Conservation (phyloP, 2,329 filamentous ascomycete genomes). For the Pseudodiploospora longispora region DNA sequence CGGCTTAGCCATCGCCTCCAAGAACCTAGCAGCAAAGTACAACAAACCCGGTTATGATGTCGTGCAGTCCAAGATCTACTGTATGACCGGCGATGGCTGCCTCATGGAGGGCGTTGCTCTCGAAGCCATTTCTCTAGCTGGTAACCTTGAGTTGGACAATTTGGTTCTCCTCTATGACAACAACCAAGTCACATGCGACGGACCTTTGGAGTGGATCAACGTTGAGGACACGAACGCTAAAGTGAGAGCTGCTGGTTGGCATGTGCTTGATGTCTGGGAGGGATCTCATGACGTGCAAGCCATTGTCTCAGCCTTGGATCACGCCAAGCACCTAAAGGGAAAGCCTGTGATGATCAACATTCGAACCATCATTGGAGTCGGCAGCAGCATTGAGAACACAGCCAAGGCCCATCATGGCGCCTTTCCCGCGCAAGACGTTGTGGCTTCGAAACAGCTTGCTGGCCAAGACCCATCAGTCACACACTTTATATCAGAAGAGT, state of each 20-base stretch:
- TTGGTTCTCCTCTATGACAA: slow-evolving; percentile 53
- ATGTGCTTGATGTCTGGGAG: slow-evolving; percentile 46
- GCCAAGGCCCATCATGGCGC: slow-evolving; percentile 51
- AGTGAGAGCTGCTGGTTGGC: slow-evolving; percentile 48
- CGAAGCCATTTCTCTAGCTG: slow-evolving; percentile 49
- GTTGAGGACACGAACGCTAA: slow-evolving; percentile 50
- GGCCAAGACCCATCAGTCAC: slow-evolving; percentile 27
- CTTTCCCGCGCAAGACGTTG: slow-evolving; percentile 45
- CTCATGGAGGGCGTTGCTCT: slow-evolving; percentile 50
- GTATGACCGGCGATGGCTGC: slow-evolving; percentile 51
- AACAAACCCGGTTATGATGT: slow-evolving; percentile 41
- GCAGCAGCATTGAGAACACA: slow-evolving; percentile 38
- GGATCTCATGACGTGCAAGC: slow-evolving; percentile 41
- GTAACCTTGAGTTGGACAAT: slow-evolving; percentile 48
- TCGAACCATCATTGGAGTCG: slow-evolving; percentile 47
- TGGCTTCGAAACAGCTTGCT: slow-evolving; percentile 24
- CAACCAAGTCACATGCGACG: slow-evolving; percentile 53
- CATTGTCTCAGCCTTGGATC: slow-evolving; percentile 35
- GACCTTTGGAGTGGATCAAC: slow-evolving; percentile 43
- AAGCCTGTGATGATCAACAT: slow-evolving; percentile 53
- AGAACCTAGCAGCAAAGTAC: slow-evolving; percentile 45
- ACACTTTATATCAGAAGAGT: slow-evolving; percentile 33
- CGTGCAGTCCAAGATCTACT: slow-evolving; percentile 44
- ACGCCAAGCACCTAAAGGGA: slow-evolving; percentile 32
- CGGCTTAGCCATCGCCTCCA: slow-evolving; percentile 49